phyloP scores from a whole-genome alignment of 768 basidiomycete species.

The Trametes maxima region DNA sequence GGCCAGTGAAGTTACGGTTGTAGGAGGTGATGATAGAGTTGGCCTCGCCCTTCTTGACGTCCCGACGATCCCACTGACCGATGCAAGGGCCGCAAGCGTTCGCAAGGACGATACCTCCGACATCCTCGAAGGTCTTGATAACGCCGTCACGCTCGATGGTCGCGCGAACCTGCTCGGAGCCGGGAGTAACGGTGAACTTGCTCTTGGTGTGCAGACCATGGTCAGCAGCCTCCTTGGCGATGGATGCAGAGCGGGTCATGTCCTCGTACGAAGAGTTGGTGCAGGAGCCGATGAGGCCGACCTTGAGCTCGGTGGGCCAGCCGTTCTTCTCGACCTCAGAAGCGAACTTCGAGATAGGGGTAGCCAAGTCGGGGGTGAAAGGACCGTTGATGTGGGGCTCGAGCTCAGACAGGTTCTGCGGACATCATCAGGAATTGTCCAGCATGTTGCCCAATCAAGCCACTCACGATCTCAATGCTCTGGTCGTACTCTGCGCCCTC shows the following conservation, averaged over 20 bases:
- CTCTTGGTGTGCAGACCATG: slow-evolving; percentile 91
- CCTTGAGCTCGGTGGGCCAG: slow-evolving; percentile 97
- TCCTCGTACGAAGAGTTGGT: slow-evolving; percentile 99
- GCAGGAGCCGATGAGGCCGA: slow-evolving; percentile 98
- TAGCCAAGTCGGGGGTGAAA: slow-evolving; percentile 99
- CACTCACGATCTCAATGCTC: slow-evolving; percentile 83
- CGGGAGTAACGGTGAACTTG: slow-evolving; percentile 97
- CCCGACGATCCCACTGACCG: slow-evolving; percentile 97
- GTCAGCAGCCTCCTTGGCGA: slow-evolving; percentile 83
- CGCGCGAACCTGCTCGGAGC: slow-evolving; percentile 97
- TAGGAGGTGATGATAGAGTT: slow-evolving; percentile 99
- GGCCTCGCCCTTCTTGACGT: slow-evolving; percentile 93
- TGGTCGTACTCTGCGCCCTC: slow-evolving; percentile 91
- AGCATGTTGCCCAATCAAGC: not conserved
- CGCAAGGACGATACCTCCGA: slow-evolving; percentile 92
- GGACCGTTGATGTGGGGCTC: slow-evolving; percentile 99
- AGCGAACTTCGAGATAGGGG: slow-evolving; percentile 95
- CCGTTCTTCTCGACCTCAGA: slow-evolving; percentile 89
- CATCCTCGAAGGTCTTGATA: slow-evolving; percentile 82
- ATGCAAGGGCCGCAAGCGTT: slow-evolving; percentile 99
- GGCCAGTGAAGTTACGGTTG: slow-evolving; percentile 99
- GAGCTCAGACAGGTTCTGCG: slow-evolving; percentile 89
- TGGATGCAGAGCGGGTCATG: slow-evolving; percentile 96
- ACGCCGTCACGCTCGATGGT: slow-evolving; percentile 97
- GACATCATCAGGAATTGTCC: not conserved